Conservation (phyloP, 2,329 filamentous ascomycete genomes). For the Ceratocystis smalleyi region DNA sequence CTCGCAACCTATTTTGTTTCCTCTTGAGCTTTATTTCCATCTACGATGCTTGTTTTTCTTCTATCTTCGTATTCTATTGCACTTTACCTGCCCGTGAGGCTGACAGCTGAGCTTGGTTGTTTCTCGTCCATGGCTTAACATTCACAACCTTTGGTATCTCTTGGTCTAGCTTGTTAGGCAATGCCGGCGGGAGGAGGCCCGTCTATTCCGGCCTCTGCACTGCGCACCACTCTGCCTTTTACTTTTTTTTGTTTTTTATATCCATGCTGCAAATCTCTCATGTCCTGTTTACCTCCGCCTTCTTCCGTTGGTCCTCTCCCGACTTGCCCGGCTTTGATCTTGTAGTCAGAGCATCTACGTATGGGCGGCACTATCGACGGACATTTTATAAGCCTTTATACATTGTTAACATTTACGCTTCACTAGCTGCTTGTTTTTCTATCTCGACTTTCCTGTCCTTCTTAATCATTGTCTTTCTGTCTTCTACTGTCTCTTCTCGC, state of each 20-base stretch:
- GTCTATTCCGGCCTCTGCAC: neutral
- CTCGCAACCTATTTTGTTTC: neutral
- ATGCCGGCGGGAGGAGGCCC: neutral
- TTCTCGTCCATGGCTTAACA: neutral
- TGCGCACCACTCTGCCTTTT: neutral
- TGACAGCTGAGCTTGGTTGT: neutral
- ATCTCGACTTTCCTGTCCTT: neutral
- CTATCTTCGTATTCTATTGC: slow-evolving; percentile 32
- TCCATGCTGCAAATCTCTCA: neutral
- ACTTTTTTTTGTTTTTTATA: neutral
- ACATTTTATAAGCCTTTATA: neutral
- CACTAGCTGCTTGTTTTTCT: neutral
- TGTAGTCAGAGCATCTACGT: neutral
- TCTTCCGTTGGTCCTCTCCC: neutral
- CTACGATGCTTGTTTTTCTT: slow-evolving; percentile 43
- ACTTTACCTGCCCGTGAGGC: neutral
- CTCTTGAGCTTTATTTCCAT: neutral
- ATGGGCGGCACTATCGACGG: neutral
- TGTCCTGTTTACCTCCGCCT: neutral
- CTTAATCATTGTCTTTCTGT: neutral
- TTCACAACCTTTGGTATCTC: neutral
- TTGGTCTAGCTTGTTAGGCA: neutral
- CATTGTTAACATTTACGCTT: neutral
- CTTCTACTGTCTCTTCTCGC: neutral
- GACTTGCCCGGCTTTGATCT: neutral